These are phyloP conservation scores for Solanum rostratum DNA, from an alignment of 257 asterid species.

Conservation along the genomic window DNA sequence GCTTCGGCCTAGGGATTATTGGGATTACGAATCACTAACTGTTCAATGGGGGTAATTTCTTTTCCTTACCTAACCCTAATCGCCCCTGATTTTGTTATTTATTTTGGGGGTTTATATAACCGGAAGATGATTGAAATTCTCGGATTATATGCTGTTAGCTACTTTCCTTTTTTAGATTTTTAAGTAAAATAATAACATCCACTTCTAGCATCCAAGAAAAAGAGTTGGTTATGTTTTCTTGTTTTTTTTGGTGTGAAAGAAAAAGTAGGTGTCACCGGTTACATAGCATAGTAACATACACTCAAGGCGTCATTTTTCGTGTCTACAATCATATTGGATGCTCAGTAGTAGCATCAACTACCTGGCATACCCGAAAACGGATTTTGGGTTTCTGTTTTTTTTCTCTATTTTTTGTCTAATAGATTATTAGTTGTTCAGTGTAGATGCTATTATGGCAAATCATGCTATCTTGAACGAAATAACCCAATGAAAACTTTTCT, in stretches of 20 bases:
- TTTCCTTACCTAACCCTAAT: not conserved
- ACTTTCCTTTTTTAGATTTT: not conserved
- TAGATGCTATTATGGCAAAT: not conserved
- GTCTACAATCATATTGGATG: not conserved
- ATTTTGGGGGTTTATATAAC: not conserved
- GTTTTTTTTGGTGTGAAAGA: not conserved
- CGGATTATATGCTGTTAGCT: not conserved
- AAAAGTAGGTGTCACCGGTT: not conserved
- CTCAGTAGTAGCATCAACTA: not conserved
- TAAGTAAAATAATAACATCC: not conserved
- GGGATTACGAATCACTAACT: conserved; percentile 10
- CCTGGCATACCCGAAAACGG: not conserved
- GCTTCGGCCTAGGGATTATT: conserved; percentile 6
- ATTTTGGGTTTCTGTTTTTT: not conserved
- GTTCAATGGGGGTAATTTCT: conserved; percentile 8
- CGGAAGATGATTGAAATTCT: not conserved
- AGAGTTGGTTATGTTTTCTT: not conserved
- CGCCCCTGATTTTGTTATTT: not conserved
- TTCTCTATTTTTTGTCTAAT: not conserved
- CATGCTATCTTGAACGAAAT: not conserved
- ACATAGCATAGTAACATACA: not conserved
- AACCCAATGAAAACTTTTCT: not conserved
- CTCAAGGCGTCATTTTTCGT: not conserved
- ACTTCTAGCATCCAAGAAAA: not conserved
- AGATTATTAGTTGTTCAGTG: not conserved